phyloP scores from a whole-genome alignment of 192 early-diverging fungal species.

The Backusella morwellensis region DNA sequence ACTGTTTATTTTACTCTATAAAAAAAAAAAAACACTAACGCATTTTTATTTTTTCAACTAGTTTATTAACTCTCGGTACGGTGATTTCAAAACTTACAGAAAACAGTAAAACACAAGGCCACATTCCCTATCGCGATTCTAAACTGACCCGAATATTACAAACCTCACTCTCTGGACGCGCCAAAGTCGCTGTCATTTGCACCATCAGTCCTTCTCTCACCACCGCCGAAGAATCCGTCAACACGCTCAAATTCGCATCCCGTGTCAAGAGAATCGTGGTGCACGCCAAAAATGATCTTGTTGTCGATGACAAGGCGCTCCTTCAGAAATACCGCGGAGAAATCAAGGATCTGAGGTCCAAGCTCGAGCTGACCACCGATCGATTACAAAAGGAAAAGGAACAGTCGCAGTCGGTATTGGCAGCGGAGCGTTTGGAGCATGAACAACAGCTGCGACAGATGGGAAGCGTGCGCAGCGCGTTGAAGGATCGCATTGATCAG shows the following conservation, averaged over 20 bases:
- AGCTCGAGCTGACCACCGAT: constrained; percentile 61
- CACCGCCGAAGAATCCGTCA: constrained; percentile 84
- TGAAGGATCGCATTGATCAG: constrained; percentile 83
- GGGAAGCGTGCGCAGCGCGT: constrained; percentile 59
- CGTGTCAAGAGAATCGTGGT: constrained; percentile 88
- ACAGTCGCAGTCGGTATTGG: constrained; percentile 41
- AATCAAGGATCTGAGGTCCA: constrained; percentile 69
- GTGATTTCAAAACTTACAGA: constrained; percentile 93
- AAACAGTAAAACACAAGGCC: constrained; percentile 50
- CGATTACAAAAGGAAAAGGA: constrained; percentile 49
- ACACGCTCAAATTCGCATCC: constrained; percentile 94
- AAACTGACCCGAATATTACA: constrained; percentile 95
- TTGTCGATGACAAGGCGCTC: constrained; percentile 80
- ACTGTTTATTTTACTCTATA: no score
- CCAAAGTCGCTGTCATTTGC: constrained; percentile 87
- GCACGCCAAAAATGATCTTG: constrained; percentile 79
- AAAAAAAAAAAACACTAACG: neutral
- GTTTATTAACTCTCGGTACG: constrained; percentile 84
- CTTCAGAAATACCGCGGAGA: constrained; percentile 81
- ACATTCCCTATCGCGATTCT: constrained; percentile 97
- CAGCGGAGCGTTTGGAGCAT: constrained; percentile 37
- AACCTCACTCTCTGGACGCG: constrained; percentile 87
- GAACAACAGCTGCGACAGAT: constrained; percentile 56
- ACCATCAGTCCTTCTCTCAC: constrained; percentile 80
- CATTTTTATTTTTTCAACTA: constrained; percentile 6